Evolutionary conservation across 208 protist genomes (phyloP).

Genomic region (Lotmaria passim): DNA sequence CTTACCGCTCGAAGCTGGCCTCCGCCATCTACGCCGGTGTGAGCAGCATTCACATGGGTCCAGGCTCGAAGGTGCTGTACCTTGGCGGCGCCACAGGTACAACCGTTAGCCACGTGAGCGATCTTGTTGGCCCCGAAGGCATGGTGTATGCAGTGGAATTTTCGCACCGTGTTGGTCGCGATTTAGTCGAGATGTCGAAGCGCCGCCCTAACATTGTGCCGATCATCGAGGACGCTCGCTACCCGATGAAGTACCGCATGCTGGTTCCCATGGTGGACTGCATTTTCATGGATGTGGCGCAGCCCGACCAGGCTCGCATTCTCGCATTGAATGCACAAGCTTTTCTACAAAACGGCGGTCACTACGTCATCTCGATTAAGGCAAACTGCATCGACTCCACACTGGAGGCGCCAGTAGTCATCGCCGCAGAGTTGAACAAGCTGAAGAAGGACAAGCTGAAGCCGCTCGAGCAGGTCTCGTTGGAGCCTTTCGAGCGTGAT

Average conservation of each 20-base stretch:
- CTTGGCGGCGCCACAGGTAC: constrained; percentile 99
- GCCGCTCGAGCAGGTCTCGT: constrained; percentile 97
- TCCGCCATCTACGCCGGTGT: constrained; percentile 98
- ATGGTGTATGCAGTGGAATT: constrained; percentile 99
- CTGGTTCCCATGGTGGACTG: constrained; percentile 99
- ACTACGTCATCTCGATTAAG: constrained; percentile 99
- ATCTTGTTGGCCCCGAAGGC: constrained; percentile 99
- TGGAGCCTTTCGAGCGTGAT: constrained; percentile 99
- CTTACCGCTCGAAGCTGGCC: constrained; percentile 99
- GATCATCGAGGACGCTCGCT: constrained; percentile 99
- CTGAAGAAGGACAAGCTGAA: constrained; percentile 98
- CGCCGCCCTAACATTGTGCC: constrained; percentile 99
- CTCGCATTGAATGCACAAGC: constrained; percentile 98
- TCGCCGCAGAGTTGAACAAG: constrained; percentile 97
- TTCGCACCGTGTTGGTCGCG: constrained; percentile 98
- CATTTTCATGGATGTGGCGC: constrained; percentile 99
- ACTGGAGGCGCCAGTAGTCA: constrained; percentile 96
- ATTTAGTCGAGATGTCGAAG: constrained; percentile 99
- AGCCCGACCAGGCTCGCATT: constrained; percentile 99
- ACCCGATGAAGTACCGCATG: constrained; percentile 99
- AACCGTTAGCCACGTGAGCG: constrained; percentile 99
- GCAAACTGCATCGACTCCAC: constrained; percentile 99
- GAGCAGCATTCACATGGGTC: constrained; percentile 98
- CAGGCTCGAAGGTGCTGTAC: constrained; percentile 99
- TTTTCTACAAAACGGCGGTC: constrained; percentile 99